A percentile compares a stretch with the other conserved stretches of the same genome.
These are phyloP conservation scores for Russula compacta DNA, from an alignment of 768 basidiomycete species.

Conservation along the genomic window DNA sequence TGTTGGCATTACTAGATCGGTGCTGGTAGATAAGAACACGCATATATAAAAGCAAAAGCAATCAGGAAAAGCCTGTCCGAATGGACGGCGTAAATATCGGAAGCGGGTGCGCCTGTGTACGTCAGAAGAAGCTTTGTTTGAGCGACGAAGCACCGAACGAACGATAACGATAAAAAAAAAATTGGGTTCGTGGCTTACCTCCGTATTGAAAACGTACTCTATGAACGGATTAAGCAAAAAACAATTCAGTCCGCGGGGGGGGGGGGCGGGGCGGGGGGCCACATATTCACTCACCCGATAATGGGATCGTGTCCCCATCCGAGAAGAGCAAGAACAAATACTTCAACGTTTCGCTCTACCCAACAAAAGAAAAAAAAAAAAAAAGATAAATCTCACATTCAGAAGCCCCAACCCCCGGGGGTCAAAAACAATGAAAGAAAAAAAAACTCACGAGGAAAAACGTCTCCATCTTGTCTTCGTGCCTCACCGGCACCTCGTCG, in stretches of 20 bases:
- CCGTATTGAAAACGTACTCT: conserved; percentile 92
- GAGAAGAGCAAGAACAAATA: conserved; percentile 86
- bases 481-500: conserved; percentile 55
- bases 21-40: conserved; percentile 5
- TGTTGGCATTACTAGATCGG: not conserved
- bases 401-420: too few species aligned
- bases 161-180: too few species aligned
- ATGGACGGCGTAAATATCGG: conserved; percentile 56
- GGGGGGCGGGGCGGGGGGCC: too few species aligned
- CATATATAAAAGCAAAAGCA: not conserved
- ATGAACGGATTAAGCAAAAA: too few species aligned
- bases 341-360: conserved; percentile 80
- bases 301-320: conserved; percentile 58
- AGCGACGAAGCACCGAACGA: not conserved
- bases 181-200: conserved; percentile 39
- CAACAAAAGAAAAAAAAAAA: conserved; percentile 10
- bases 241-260: not conserved
- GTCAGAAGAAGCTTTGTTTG: not conserved
- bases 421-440: too few species aligned
- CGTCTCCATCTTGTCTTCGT: conserved; percentile 92
- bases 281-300: conserved; percentile 46
- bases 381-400: conserved; percentile 22
- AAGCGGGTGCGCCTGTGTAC: conserved; percentile 51
- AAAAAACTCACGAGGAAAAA: conserved; percentile 65
- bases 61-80: conserved; percentile 38